These are phyloP conservation scores for Prinsepia uniflora DNA, from an alignment of 306 rosid species.

Conservation along the genomic window DNA sequence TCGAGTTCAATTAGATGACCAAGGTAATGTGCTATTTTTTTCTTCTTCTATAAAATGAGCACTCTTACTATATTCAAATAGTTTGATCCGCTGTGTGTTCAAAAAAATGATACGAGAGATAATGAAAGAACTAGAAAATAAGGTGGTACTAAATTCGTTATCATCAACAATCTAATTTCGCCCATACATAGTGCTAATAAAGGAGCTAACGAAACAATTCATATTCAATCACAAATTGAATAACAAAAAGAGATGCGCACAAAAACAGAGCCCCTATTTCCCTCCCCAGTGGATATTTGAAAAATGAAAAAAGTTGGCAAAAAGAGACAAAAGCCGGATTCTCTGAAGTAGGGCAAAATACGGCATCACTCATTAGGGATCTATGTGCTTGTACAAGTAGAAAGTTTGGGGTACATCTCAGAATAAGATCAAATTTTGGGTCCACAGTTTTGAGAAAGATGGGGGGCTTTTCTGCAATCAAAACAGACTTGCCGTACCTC, in stretches of 20 bases:
- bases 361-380: not conserved
- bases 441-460: not conserved
- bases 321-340: slow-evolving; percentile 35
- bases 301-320: not conserved
- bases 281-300: not conserved
- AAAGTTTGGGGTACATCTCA: not conserved
- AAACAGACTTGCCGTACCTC: slow-evolving; percentile 30
- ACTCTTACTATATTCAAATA: too few relatives aligned
- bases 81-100: too few relatives aligned
- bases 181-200: slow-evolving; percentile 29
- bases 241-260: not conserved
- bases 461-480: slow-evolving; percentile 13
- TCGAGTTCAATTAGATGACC: too few relatives aligned
- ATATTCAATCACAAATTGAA: not conserved
- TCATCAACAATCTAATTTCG: not conserved
- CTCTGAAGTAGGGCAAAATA: slow-evolving; percentile 19
- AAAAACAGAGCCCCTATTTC: not conserved
- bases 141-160: slow-evolving; percentile 3
- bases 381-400: not conserved
- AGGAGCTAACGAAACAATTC: slow-evolving; percentile 13
- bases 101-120: too few relatives aligned
- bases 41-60: too few relatives aligned
- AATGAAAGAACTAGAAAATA: too few relatives aligned
- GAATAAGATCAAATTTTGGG: not conserved
- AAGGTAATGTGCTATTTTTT: too few relatives aligned